Conservation (phyloP, 805 yeast genomes). For the Priceomyces melissophilus region DNA sequence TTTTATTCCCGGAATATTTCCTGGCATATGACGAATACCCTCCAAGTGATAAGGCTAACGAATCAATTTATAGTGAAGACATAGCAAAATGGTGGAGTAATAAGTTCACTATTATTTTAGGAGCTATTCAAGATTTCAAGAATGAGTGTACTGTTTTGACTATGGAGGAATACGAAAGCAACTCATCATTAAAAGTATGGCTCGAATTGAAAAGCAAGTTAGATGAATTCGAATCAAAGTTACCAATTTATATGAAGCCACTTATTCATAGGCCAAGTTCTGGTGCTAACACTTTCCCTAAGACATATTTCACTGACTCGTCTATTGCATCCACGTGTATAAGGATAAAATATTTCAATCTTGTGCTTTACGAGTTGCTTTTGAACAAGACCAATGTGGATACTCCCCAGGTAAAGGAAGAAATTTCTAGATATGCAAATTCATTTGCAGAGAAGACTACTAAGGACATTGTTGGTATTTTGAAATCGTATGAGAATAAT, state of each 20-base stretch:
- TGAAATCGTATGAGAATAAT: slow-evolving; percentile 35
- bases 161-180: slow-evolving; percentile 20
- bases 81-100: slow-evolving; percentile 36
- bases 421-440: slow-evolving; percentile 21
- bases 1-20: slow-evolving; percentile 29
- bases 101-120: slow-evolving; percentile 24
- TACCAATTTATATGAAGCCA: slow-evolving; percentile 31
- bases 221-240: slow-evolving; percentile 24
- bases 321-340: slow-evolving; percentile 29
- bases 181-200: slow-evolving; percentile 25
- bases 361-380: slow-evolving; percentile 28
- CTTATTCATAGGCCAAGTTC: slow-evolving; percentile 26
- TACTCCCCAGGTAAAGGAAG: slow-evolving; percentile 14
- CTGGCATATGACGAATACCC: slow-evolving; percentile 13
- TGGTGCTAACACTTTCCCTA: slow-evolving; percentile 23
- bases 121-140: slow-evolving; percentile 28
- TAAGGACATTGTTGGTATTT: slow-evolving; percentile 35
- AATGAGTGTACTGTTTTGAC: slow-evolving; percentile 23
- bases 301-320: slow-evolving; percentile 34
- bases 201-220: slow-evolving; percentile 19
- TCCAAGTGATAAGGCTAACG: slow-evolving; percentile 2
- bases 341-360: slow-evolving; percentile 26
- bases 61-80: slow-evolving; percentile 9
- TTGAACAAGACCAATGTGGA: slow-evolving; percentile 14
- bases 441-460: slow-evolving; percentile 25